phyloP scores from a whole-genome alignment of 441 rosid genomes.

The Dalechampia spathulata region DNA sequence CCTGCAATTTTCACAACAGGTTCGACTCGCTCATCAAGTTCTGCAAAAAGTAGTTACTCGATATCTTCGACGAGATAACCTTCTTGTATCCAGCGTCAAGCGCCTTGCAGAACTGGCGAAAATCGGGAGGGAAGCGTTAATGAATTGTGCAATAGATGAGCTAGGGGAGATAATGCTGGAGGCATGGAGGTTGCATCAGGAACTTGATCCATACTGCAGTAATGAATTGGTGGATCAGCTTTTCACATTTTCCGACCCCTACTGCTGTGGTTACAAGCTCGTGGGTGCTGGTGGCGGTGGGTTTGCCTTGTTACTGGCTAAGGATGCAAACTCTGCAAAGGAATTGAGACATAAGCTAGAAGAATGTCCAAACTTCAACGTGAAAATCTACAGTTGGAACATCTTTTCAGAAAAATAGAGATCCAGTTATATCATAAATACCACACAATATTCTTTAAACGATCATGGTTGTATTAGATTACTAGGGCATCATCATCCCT shows the following conservation, averaged over 20 bases:
- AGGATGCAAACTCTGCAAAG: constrained; percentile 41
- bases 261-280: constrained; percentile 85
- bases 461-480: neutral
- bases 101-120: constrained; percentile 78
- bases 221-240: constrained; percentile 75
- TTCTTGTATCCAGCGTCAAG: constrained; percentile 73
- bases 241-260: constrained; percentile 55
- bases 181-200: constrained; percentile 95
- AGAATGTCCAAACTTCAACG: constrained; percentile 39
- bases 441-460: neutral
- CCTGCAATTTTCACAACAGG: constrained; percentile 38
- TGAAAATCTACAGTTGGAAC: constrained; percentile 58
- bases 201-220: constrained; percentile 93
- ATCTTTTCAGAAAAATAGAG: constrained; percentile 22
- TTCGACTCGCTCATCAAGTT: constrained; percentile 84
- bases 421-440: neutral
- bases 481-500: neutral
- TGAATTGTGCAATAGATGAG: constrained; percentile 72
- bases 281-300: constrained; percentile 98
- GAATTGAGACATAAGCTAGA: constrained; percentile 44
- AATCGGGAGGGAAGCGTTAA: constrained; percentile 77
- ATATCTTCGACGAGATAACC: constrained; percentile 76
- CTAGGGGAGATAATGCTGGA: constrained; percentile 84
- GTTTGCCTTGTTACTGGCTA: constrained; percentile 65
- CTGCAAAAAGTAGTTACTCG: constrained; percentile 84